Conservation (phyloP, 306 rosid genomes). For the Ceratonia siliqua region DNA sequence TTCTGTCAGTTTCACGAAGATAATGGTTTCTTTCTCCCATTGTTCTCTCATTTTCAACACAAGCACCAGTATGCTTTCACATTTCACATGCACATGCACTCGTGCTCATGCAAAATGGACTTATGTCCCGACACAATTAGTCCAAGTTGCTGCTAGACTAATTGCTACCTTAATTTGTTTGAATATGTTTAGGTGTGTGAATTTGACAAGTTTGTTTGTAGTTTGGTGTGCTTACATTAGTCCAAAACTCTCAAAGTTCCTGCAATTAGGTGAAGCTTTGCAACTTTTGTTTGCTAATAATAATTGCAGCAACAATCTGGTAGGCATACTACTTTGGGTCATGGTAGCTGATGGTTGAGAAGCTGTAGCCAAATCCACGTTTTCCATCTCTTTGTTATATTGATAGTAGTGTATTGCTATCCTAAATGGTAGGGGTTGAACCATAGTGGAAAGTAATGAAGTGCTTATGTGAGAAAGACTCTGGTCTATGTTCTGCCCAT, state of each 20-base stretch:
- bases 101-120: background rate
- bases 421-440: conserved; percentile 26
- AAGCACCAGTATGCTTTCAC: background rate
- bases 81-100: background rate
- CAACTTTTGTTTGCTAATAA: background rate
- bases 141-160: background rate
- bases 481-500: conserved; percentile 31
- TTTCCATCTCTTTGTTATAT: conserved; percentile 21
- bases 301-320: background rate
- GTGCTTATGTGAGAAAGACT: conserved; percentile 40
- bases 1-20: background rate
- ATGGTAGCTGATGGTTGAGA: conserved; percentile 34
- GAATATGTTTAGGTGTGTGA: background rate
- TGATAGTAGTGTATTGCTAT: conserved; percentile 31
- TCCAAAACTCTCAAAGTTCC: background rate
- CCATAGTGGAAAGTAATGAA: conserved; percentile 36
- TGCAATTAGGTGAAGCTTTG: background rate
- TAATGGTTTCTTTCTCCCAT: background rate
- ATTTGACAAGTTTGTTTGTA: background rate
- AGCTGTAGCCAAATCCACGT: conserved; percentile 26
- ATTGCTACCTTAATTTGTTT: background rate
- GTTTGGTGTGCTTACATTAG: background rate
- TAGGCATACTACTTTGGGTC: conserved; percentile 17
- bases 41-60: background rate
- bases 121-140: background rate